Evolutionary conservation across 2,329 filamentous ascomycete species (phyloP).

Genomic region (Ustulina deusta): DNA sequence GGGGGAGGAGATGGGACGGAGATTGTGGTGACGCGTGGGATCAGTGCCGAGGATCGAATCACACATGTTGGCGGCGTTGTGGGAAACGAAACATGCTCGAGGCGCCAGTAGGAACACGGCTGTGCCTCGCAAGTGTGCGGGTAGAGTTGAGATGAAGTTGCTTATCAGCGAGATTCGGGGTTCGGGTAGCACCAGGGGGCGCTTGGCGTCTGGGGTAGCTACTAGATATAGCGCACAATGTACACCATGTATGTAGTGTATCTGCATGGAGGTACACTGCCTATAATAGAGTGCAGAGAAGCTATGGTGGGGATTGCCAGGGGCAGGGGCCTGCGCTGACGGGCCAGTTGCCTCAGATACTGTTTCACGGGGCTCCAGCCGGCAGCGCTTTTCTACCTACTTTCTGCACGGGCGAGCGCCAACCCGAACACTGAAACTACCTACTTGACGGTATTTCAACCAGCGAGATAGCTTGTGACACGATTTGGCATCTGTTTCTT

Average conservation of each 20-base stretch:
- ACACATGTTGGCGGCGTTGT: conserved; percentile 13
- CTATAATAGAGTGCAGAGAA: not conserved
- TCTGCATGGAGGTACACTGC: too few relatives aligned
- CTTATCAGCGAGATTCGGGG: conserved; percentile 34
- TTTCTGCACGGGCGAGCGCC: conserved; percentile 44
- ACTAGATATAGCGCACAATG: too few relatives aligned
- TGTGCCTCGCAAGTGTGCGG: conserved; percentile 30
- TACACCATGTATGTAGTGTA: too few relatives aligned
- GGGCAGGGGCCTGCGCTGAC: conserved; percentile 36
- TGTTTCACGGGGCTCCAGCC: conserved; percentile 46
- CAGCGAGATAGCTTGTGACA: conserved; percentile 2
- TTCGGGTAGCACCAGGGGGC: conserved; percentile 35
- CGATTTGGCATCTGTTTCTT: conserved; percentile 2
- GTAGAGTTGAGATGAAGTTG: conserved; percentile 44
- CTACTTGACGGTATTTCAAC: conserved; percentile 30
- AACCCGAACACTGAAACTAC: conserved; percentile 50
- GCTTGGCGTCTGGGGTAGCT: conserved; percentile 34
- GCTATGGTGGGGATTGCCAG: conserved; percentile 16
- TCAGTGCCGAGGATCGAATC: conserved; percentile 22
- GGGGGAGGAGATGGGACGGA: conserved; percentile 27
- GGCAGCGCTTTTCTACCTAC: conserved; percentile 25
- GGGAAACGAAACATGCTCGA: conserved; percentile 48
- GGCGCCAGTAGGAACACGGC: conserved; percentile 39
- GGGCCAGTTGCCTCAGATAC: conserved; percentile 48
- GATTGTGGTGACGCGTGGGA: conserved; percentile 20